Evolutionary conservation across 2,329 filamentous ascomycete species (phyloP), one percentile per base, ranked within the genome.

Genomic region (Botrytis fabae): DNA sequence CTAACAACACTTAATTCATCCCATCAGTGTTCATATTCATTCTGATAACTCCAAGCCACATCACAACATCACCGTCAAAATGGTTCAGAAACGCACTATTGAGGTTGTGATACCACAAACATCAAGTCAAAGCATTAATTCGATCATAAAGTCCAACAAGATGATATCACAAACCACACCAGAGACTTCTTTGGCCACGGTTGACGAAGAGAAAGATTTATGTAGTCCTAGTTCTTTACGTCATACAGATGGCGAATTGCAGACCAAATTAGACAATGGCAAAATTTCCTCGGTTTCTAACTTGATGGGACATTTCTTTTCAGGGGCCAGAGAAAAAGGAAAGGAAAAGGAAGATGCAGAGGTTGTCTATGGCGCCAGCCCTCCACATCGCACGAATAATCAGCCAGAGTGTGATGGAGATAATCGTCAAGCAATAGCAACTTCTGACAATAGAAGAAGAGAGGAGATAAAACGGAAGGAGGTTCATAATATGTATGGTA

Each of bases 291-390:
- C 35, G 2, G 25, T 42, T 2, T 32, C 48, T 32, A 22, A 4
- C 9, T 16, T 42, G 8, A 14, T 32, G 38, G 22, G 35, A 3
- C 48, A 57, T 25, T 57, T 57, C 16, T 40, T 42, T 9, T 42
- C 65, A 9, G 38, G 1, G n/a, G n/a, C 16, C 28, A 16, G 25
- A 42, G 48, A 28, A 51, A 38, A 28, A 25, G 25, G 4, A 38
- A 32, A 2, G 38, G 16, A 22, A 25, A 12, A 10, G 38, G n/a
- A 42, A 42, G 48, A 32, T 2, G 18, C 22, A 3, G 35, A 57
- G n/a, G 35, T 61, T 32, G 6, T 10, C 1, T 32, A 1, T 32
- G 6, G 18, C 1, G 10, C 0, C 14, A 5, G 5, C 42, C 5
- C n/a, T 54, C 8, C 9, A 32, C 25, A 3, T 42, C 25, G 18